Evolutionary conservation across 1,139 yeast genomes (phyloP), one percentile per base, ranked within the genome.

Genomic region (Arxiozyma slooffiae): DNA sequence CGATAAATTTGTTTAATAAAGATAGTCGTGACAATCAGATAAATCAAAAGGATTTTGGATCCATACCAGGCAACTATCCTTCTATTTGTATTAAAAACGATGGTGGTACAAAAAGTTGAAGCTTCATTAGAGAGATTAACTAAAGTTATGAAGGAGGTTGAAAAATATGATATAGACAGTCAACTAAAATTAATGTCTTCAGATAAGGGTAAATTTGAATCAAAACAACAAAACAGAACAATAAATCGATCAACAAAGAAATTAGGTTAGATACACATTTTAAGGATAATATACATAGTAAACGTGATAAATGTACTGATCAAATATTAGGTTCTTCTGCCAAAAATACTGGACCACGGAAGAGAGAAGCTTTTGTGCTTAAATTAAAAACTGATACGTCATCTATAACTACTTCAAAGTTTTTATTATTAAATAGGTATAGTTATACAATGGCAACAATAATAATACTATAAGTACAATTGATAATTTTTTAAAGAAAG

Each of bases 201-300:
- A 41, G 18, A 18, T 18, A 26, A 5, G 8, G 43, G 23, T 8
- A 34, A 17, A 24, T 16, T 41, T 18, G n/a, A 22, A 41, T 21
- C 48, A 44, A 18, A 36, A 26, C 38, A 34, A 26, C 43, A 40
- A 40, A 9, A 7, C 17, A 42, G 50, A 39, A 49, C 48, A 42
- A 50, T 55, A 44, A 50, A 50, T 39, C 47, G 52, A 38, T 23
- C 54, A 24, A 50, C 46, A 40, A 49, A 50, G 37, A 54, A 48
- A 34, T 49, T 55, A 41, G 41, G n/a, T 21, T 54, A 22, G 54
- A 51, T 23, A 37, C 50, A 18, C 50, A 50, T 39, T 46, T 51
- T 17, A 52, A 50, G 16, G 16, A 36, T 34, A 23, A 9, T 40
- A 21, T 16, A n/a, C 36, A 30, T 30, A 30, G 4, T 30, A 16